A percentile compares a stretch with the other conserved stretches of the same genome.
Conservation (phyloP, 169 alveolate species). For the Plasmodium malariae region DNA sequence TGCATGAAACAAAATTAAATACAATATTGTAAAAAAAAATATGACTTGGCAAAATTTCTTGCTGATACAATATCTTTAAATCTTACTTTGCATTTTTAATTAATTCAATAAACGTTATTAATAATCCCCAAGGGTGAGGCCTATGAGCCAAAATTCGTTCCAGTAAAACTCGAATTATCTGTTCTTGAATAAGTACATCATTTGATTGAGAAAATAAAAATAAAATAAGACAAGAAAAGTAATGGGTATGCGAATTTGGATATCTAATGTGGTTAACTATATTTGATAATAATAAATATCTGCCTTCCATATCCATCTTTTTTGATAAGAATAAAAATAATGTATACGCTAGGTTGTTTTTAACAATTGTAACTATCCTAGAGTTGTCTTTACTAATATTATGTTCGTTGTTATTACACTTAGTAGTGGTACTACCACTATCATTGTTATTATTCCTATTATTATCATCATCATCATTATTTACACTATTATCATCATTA, state of each 20-base stretch:
- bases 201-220: constrained; percentile 85
- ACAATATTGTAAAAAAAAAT: background rate
- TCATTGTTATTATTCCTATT: no score
- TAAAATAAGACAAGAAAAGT: constrained; percentile 89
- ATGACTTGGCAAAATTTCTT: background rate
- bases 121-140: constrained; percentile 98
- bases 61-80: background rate
- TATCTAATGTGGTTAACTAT: constrained; percentile 96
- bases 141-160: constrained; percentile 93
- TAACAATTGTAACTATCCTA: constrained; percentile 33
- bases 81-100: constrained; percentile 88
- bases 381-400: background rate
- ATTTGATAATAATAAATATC: constrained; percentile 93
- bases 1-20: background rate
- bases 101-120: constrained; percentile 89
- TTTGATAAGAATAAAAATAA: constrained; percentile 85
- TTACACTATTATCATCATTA: background rate
- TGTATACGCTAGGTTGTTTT: constrained; percentile 66
- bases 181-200: constrained; percentile 92
- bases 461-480: constrained; percentile 1
- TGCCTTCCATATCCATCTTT: constrained; percentile 88
- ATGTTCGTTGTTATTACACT: background rate
- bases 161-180: constrained; percentile 90
- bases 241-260: constrained; percentile 96
- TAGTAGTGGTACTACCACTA: no score